These are phyloP conservation scores for Tetrapisispora iriomotensis DNA, from an alignment of 805 yeast genomes.

Conservation along the genomic window DNA sequence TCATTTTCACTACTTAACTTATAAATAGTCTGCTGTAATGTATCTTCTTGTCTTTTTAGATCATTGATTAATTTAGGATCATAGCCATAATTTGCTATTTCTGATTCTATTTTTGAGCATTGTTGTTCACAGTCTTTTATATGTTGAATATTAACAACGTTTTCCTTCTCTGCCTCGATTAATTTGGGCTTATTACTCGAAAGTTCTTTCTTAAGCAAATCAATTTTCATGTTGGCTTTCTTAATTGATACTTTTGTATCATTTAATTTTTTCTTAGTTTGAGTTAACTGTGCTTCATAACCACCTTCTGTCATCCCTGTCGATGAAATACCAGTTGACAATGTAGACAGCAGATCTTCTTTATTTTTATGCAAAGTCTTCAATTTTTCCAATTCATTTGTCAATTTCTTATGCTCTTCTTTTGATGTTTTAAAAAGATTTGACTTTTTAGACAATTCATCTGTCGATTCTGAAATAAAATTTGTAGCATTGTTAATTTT, in stretches of 20 bases:
- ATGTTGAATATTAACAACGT: constrained; percentile 35
- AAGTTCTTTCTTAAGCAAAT: constrained; percentile 47
- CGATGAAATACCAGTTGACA: constrained; percentile 84
- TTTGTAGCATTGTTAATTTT: constrained; percentile 29
- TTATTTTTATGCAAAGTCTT: constrained; percentile 45
- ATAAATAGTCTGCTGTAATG: constrained; percentile 36
- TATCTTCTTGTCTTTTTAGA: constrained; percentile 38
- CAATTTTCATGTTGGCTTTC: constrained; percentile 48
- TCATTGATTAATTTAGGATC: constrained; percentile 37
- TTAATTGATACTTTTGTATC: constrained; percentile 47
- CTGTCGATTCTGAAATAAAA: constrained; percentile 30
- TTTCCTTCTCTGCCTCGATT: constrained; percentile 39
- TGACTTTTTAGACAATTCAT: constrained; percentile 29
- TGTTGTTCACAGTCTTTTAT: constrained; percentile 32
- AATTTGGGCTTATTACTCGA: constrained; percentile 38
- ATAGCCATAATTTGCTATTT: constrained; percentile 47
- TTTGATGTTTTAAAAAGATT: constrained; percentile 35
- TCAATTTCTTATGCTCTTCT: constrained; percentile 35
- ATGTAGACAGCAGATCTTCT: constrained; percentile 70
- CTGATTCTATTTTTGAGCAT: constrained; percentile 29
- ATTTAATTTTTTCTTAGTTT: constrained; percentile 46
- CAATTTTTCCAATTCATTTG: constrained; percentile 34
- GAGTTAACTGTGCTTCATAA: constrained; percentile 59
- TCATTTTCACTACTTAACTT: constrained; percentile 41
- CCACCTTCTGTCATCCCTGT: constrained; percentile 70